These are phyloP conservation scores for Trichosanthes cucumerina DNA, from an alignment of 306 rosid species.

Conservation along the genomic window DNA sequence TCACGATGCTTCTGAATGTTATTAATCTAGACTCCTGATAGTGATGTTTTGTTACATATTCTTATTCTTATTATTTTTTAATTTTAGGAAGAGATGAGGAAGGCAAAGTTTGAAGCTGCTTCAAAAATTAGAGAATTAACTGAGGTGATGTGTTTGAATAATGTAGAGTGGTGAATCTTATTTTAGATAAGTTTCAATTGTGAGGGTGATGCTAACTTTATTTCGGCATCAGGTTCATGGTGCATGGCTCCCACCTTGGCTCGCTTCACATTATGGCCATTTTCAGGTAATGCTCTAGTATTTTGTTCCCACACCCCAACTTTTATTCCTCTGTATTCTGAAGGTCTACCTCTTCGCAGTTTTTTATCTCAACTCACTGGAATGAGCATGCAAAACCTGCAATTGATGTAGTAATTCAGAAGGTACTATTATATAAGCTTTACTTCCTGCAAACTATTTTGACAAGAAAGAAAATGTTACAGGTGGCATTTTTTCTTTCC, in stretches of 20 bases:
- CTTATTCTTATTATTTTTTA: not conserved
- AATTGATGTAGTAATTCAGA: conserved; percentile 40
- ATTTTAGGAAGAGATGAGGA: conserved; percentile 75
- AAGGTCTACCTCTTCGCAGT: conserved; percentile 32
- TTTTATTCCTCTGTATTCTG: conserved; percentile 18
- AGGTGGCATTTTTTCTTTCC: not conserved
- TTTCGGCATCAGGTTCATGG: conserved; percentile 56
- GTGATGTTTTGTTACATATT: conserved; percentile 12
- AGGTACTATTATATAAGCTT: conserved; percentile 34
- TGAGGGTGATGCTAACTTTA: conserved; percentile 19
- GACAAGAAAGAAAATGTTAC: not conserved
- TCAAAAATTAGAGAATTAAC: conserved; percentile 43
- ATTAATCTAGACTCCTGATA: not conserved
- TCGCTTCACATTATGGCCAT: conserved; percentile 43
- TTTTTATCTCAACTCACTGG: conserved; percentile 45
- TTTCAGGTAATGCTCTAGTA: conserved; percentile 39
- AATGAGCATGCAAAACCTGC: conserved; percentile 70
- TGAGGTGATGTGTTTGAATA: conserved; percentile 41
- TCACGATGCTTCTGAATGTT: conserved; percentile 6
- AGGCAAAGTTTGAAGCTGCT: conserved; percentile 73
- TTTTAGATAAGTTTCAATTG: not conserved
- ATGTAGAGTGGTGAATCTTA: conserved; percentile 11
- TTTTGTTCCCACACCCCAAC: not conserved
- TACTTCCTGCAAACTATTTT: not conserved
- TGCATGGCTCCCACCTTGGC: conserved; percentile 96